phyloP scores from a whole-genome alignment of 441 rosid genomes.

The Populus trichocarpa region DNA sequence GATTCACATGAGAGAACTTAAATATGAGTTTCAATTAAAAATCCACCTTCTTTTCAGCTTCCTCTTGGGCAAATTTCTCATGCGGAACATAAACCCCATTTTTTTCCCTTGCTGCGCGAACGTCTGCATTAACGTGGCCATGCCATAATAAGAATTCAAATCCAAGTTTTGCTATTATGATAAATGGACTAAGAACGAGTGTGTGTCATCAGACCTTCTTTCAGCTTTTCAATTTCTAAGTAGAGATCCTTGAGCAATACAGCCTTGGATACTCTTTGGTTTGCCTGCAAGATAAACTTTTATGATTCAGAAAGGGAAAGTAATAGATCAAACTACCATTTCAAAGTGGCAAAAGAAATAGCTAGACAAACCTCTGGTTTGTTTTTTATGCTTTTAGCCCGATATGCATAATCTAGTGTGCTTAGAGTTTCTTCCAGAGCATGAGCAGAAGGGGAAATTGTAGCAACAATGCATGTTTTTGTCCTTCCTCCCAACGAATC shows the following conservation, averaged over 20 bases:
- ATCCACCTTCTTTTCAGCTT: conserved; percentile 85
- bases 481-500: conserved; percentile 97
- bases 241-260: conserved; percentile 85
- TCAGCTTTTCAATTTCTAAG: conserved; percentile 82
- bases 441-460: conserved; percentile 84
- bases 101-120: conserved; percentile 87
- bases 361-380: conserved; percentile 75
- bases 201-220: conserved; percentile 56
- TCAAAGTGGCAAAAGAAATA: conserved; percentile 11
- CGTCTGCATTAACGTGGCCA: conserved; percentile 44
- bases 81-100: conserved; percentile 81
- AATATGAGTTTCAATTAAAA: conserved; percentile 8
- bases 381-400: conserved; percentile 90
- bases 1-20: not conserved
- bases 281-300: conserved; percentile 56
- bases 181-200: too few species aligned
- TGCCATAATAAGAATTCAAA: too few species aligned
- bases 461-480: conserved; percentile 94
- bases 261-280: conserved; percentile 84
- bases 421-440: conserved; percentile 88
- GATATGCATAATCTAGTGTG: conserved; percentile 91
- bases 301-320: conserved; percentile 14
- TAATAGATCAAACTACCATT: not conserved
- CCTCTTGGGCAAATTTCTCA: conserved; percentile 77
- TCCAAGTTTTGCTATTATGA: too few species aligned